A percentile compares a stretch with the other conserved stretches of the same genome.
These are phyloP conservation scores for Entrophospora sp. DNA, from an alignment of 192 early-diverging fungal genomes.

Conservation along the genomic window DNA sequence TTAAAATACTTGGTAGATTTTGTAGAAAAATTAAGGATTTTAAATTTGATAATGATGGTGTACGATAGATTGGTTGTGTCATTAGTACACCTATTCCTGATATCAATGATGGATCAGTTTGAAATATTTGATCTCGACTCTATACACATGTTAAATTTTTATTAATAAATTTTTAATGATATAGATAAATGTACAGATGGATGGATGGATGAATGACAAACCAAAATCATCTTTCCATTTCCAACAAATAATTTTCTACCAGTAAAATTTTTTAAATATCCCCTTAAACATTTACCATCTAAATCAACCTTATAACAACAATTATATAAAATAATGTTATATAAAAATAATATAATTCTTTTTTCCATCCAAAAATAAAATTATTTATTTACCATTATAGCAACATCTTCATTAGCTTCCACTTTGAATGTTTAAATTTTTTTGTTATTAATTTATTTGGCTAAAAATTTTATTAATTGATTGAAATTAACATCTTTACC, in stretches of 20 bases:
- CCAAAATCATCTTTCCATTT: no score
- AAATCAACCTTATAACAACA: no score
- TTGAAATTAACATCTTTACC: no score
- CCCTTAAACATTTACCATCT: constrained; percentile 10
- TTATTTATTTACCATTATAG: constrained; percentile 21
- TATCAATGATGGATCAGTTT: not conserved
- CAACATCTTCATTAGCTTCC: not conserved
- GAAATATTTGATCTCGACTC: constrained; percentile 6
- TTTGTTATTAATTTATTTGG: not conserved
- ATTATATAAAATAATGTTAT: no score
- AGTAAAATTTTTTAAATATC: constrained; percentile 1
- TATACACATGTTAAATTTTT: not conserved
- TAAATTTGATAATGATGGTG: constrained; percentile 1
- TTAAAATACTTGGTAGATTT: constrained; percentile 17
- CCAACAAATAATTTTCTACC: constrained; percentile 10
- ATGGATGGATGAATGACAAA: no score
- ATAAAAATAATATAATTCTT: no score
- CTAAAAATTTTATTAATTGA: no score
- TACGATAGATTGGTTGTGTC: constrained; percentile 16
- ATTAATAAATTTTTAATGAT: no score
- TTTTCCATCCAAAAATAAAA: no score
- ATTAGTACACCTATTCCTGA: constrained; percentile 18
- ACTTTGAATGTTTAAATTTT: not conserved
- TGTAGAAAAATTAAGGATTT: constrained; percentile 5
- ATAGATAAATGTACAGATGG: no score